Evolutionary conservation across 805 yeast species (phyloP).

Genomic region (Brettanomyces custersianus): DNA sequence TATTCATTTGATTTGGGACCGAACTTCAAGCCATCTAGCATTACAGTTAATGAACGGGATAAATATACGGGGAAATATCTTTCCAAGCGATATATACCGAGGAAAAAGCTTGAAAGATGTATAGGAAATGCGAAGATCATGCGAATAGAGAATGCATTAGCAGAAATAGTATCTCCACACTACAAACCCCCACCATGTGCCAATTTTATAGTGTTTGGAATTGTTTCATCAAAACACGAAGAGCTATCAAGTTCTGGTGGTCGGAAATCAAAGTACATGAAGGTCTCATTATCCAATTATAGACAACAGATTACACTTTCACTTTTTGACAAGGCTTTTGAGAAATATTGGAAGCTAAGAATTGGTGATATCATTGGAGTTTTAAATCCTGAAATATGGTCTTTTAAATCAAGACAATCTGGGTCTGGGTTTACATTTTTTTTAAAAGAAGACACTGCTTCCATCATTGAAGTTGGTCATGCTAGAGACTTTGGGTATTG

Average conservation of each 20-base stretch:
- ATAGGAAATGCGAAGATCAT: conserved; percentile 45
- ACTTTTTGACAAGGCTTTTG: conserved; percentile 59
- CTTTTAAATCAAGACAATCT: conserved; percentile 17
- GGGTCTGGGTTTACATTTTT: conserved; percentile 40
- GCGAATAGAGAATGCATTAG: conserved; percentile 48
- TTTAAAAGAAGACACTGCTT: conserved; percentile 39
- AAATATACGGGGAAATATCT: conserved; percentile 34
- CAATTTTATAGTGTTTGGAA: conserved; percentile 78
- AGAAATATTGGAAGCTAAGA: conserved; percentile 62
- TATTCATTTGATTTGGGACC: conserved; percentile 28
- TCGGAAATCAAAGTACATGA: conserved; percentile 42
- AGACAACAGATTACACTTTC: conserved; percentile 48
- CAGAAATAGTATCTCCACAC: conserved; percentile 60
- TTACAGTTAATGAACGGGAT: conserved; percentile 35
- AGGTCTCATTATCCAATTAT: conserved; percentile 61
- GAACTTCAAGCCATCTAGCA: conserved; percentile 16
- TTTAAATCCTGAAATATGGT: conserved; percentile 61
- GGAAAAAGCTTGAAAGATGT: conserved; percentile 25
- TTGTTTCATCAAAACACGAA: conserved; percentile 49
- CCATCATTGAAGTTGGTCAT: conserved; percentile 66
- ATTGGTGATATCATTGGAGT: conserved; percentile 70
- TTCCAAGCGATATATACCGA: conserved; percentile 37
- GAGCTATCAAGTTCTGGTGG: conserved; percentile 35
- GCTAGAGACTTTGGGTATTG: conserved; percentile 65
- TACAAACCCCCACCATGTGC: conserved; percentile 60